A percentile compares a stretch with the other conserved stretches of the same genome.
phyloP scores from a whole-genome alignment of 257 asterid genomes.

The Haberlea rhodopensis region DNA sequence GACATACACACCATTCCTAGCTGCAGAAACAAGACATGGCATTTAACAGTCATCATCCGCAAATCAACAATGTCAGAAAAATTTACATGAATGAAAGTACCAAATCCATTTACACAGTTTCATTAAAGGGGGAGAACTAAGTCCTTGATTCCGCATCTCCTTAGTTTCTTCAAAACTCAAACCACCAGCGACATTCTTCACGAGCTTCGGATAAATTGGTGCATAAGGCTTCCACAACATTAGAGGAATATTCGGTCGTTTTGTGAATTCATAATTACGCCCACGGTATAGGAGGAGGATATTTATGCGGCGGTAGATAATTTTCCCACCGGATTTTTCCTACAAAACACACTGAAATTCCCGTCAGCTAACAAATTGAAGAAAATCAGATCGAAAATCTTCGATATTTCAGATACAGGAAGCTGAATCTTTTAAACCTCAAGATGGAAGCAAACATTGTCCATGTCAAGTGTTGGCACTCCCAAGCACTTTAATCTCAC shows the following conservation, averaged over 20 bases:
- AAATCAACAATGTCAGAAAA: not conserved
- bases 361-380: slow-evolving; percentile 32
- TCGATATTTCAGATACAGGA: not conserved
- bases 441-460: slow-evolving; percentile 79
- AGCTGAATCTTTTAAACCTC: slow-evolving; percentile 47
- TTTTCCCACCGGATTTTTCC: slow-evolving; percentile 83
- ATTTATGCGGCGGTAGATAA: slow-evolving; percentile 63
- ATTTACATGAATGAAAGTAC: not conserved
- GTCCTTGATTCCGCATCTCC: slow-evolving; percentile 71
- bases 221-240: slow-evolving; percentile 85
- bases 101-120: slow-evolving; percentile 62
- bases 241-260: slow-evolving; percentile 52
- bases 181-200: slow-evolving; percentile 77
- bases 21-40: slow-evolving; percentile 37
- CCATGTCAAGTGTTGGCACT: slow-evolving; percentile 92
- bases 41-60: slow-evolving; percentile 10
- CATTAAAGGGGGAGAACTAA: slow-evolving; percentile 65
- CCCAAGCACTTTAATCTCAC: slow-evolving; percentile 89
- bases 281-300: slow-evolving; percentile 67
- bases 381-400: not conserved
- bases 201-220: slow-evolving; percentile 87
- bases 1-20: slow-evolving; percentile 87
- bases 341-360: slow-evolving; percentile 50
- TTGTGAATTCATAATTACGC: slow-evolving; percentile 61
- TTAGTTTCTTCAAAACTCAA: slow-evolving; percentile 81